Evolutionary conservation across 306 rosid species (phyloP).

Genomic region (Cucumis hystrix): DNA sequence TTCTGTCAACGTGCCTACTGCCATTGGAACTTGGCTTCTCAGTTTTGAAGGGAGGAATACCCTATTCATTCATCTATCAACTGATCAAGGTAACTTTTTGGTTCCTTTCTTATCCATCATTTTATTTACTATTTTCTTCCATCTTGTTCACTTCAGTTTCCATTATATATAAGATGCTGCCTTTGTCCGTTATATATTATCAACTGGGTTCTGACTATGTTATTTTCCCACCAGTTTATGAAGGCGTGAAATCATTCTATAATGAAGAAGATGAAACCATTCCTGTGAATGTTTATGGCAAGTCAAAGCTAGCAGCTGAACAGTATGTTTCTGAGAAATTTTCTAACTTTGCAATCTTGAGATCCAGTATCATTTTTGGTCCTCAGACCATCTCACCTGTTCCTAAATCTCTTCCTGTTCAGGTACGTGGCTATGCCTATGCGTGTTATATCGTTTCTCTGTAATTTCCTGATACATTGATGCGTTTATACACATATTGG

Average conservation of each 20-base stretch:
- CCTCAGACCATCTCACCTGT: constrained; percentile 77
- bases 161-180: neutral
- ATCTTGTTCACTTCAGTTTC: neutral
- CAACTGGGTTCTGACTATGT: constrained; percentile 8
- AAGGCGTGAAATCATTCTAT: constrained; percentile 79
- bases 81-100: constrained; percentile 68
- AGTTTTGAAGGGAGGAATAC: constrained; percentile 35
- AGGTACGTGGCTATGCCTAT: constrained; percentile 29
- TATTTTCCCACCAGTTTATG: constrained; percentile 50
- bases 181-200: neutral
- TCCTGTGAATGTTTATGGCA: constrained; percentile 78
- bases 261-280: constrained; percentile 60
- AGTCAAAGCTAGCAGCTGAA: constrained; percentile 76
- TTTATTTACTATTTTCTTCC: neutral
- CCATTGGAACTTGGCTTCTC: constrained; percentile 62
- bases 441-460: neutral
- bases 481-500: neutral
- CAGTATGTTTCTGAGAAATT: constrained; percentile 48
- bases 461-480: neutral
- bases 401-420: constrained; percentile 86
- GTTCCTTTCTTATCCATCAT: neutral
- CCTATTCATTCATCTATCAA: constrained; percentile 70
- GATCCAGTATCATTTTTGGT: constrained; percentile 95
- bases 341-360: constrained; percentile 59
- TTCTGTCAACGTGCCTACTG: constrained; percentile 70